These are phyloP conservation scores for Cornus florida DNA, from an alignment of 148 eudicot species.

Conservation along the genomic window DNA sequence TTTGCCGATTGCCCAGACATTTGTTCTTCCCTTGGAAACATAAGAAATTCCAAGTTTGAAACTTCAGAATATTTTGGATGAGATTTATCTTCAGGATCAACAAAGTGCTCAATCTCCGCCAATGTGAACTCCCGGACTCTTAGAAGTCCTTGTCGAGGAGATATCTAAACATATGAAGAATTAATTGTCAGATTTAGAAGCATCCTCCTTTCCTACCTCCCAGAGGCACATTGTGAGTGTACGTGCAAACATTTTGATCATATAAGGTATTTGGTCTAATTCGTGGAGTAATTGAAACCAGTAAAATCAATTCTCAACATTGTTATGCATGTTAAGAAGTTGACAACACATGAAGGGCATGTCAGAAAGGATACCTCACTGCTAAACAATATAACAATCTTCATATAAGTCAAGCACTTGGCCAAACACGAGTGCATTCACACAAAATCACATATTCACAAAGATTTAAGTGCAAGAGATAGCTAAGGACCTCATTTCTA, in stretches of 20 bases:
- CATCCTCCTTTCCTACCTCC: background rate
- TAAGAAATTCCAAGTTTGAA: slow-evolving; percentile 59
- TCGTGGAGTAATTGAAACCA: background rate
- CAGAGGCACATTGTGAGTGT: background rate
- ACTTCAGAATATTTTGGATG: slow-evolving; percentile 72
- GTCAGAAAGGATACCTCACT: background rate
- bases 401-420: background rate
- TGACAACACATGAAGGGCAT: background rate
- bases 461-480: background rate
- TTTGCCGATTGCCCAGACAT: slow-evolving; percentile 67
- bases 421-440: background rate
- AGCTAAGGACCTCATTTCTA: slow-evolving; percentile 18
- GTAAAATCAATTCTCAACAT: background rate
- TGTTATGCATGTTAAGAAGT: background rate
- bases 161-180: slow-evolving; percentile 44
- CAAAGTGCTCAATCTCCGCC: slow-evolving; percentile 87
- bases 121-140: slow-evolving; percentile 87
- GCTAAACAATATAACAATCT: background rate
- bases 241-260: background rate
- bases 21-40: slow-evolving; percentile 86
- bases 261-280: background rate
- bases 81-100: slow-evolving; percentile 79
- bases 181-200: background rate
- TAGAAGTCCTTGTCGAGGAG: slow-evolving; percentile 85
- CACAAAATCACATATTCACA: background rate